A percentile compares a stretch with the other conserved stretches of the same genome.
phyloP scores from a whole-genome alignment of 2,329 filamentous ascomycete genomes.

The Neobulgaria alba region DNA sequence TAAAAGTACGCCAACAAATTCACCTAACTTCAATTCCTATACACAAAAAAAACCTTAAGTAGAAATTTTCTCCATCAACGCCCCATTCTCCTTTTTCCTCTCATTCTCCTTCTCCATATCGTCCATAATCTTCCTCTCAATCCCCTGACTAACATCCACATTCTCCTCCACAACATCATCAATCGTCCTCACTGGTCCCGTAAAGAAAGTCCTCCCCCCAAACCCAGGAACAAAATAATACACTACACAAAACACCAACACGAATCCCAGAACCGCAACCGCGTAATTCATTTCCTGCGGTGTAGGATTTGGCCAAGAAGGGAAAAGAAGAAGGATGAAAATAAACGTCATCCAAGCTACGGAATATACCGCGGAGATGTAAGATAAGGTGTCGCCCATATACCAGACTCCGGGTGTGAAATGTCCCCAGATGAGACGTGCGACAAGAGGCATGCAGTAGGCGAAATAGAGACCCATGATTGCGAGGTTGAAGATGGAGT shows the following conservation, averaged over 20 bases:
- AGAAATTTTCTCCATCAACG: conserved; percentile 2
- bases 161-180: conserved; percentile 20
- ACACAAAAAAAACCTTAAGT: background rate
- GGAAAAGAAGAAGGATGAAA: conserved; percentile 26
- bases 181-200: conserved; percentile 24
- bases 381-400: conserved; percentile 23
- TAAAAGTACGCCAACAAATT: too few species aligned
- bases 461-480: conserved; percentile 30
- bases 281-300: conserved; percentile 28
- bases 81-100: background rate
- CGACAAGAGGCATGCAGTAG: conserved; percentile 28
- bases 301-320: conserved; percentile 18
- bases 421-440: conserved; percentile 22
- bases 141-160: conserved; percentile 1
- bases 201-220: conserved; percentile 28
- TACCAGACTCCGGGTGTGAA: conserved; percentile 28
- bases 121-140: conserved; percentile 14
- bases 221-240: conserved; percentile 26
- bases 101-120: conserved; percentile 4
- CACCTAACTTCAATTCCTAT: too few species aligned
- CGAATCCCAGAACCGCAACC: conserved; percentile 25
- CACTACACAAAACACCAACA: conserved; percentile 25
- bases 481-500: conserved; percentile 29
- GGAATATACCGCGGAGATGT: conserved; percentile 21
- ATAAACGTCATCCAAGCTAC: conserved; percentile 29